These are phyloP conservation scores for Ceratocystis papillata DNA, from an alignment of 2,329 filamentous ascomycete species.

Conservation along the genomic window DNA sequence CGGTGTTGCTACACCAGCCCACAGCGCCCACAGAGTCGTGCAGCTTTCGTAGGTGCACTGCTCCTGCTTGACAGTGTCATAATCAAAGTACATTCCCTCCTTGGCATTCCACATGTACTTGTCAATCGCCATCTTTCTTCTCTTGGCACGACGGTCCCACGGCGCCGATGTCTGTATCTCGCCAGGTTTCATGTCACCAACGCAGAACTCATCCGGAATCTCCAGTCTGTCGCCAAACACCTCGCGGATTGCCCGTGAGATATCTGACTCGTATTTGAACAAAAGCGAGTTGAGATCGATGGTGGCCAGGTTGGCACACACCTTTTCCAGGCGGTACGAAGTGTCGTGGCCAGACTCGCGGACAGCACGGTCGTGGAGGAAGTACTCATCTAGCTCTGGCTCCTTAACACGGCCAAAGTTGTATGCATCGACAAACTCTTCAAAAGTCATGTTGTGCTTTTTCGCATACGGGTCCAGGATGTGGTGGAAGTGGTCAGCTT, in stretches of 20 bases:
- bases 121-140: conserved; percentile 75
- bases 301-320: conserved; percentile 80
- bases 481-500: conserved; percentile 76
- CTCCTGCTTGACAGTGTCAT: conserved; percentile 72
- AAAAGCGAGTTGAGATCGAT: conserved; percentile 90
- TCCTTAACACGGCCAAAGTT: conserved; percentile 66
- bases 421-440: conserved; percentile 80
- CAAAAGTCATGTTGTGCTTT: conserved; percentile 71
- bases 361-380: conserved; percentile 88
- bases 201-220: conserved; percentile 75
- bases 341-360: conserved; percentile 96
- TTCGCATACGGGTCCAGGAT: conserved; percentile 70
- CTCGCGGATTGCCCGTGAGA: conserved; percentile 72
- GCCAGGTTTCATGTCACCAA: conserved; percentile 50
- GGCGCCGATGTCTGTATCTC: conserved; percentile 69
- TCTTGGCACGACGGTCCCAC: conserved; percentile 83
- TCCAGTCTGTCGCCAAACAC: conserved; percentile 71
- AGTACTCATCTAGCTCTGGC: conserved; percentile 88
- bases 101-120: conserved; percentile 89
- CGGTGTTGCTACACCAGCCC: conserved; percentile 80
- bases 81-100: conserved; percentile 96
- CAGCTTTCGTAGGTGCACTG: conserved; percentile 78
- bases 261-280: conserved; percentile 96
- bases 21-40: conserved; percentile 95
- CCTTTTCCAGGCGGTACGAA: conserved; percentile 78